A percentile compares a stretch with the other conserved stretches of the same genome.
phyloP scores from a whole-genome alignment of 495 filamentous ascomycete species.

The Rusavskia elegans region DNA sequence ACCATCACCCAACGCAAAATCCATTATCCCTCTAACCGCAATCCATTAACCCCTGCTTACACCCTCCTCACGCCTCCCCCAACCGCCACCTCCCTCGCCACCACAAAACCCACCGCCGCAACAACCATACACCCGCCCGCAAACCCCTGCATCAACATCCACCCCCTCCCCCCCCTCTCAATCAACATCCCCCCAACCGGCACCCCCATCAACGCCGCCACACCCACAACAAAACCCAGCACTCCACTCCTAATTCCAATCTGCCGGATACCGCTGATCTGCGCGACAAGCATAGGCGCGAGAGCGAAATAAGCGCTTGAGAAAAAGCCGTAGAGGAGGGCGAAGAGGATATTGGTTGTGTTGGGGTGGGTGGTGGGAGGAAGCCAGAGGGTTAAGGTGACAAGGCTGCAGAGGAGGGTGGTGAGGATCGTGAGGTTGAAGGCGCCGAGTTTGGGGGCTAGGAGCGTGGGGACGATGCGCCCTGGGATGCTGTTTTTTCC shows the following conservation, averaged over 20 bases:
- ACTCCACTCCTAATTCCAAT: neutral
- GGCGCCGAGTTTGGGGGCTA: slow-evolving; percentile 51
- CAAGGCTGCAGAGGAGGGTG: slow-evolving; percentile 35
- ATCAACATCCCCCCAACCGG: too few species aligned
- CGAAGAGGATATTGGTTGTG: slow-evolving; percentile 37
- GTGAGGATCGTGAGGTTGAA: slow-evolving; percentile 53
- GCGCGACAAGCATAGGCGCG: slow-evolving; percentile 3
- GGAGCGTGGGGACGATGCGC: slow-evolving; percentile 19
- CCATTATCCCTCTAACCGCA: too few species aligned
- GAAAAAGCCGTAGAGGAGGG: slow-evolving; percentile 39
- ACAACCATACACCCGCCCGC: too few species aligned
- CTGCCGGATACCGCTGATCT: neutral
- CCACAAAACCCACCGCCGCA: too few species aligned
- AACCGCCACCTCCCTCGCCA: too few species aligned
- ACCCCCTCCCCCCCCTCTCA: too few species aligned
- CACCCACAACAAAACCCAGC: neutral
- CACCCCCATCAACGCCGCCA: neutral
- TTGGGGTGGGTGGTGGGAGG: slow-evolving; percentile 22
- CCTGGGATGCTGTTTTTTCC: neutral
- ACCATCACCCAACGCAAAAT: too few species aligned
- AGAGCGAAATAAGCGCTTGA: slow-evolving; percentile 38
- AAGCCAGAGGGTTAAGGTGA: slow-evolving; percentile 42
- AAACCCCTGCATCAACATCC: too few species aligned
- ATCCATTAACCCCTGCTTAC: too few species aligned
- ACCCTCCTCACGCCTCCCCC: too few species aligned